Percentiles rank a stretch among this genome's conserved stretches.
phyloP scores from a whole-genome alignment of 805 yeast genomes.

The Kuraishia borneana region DNA sequence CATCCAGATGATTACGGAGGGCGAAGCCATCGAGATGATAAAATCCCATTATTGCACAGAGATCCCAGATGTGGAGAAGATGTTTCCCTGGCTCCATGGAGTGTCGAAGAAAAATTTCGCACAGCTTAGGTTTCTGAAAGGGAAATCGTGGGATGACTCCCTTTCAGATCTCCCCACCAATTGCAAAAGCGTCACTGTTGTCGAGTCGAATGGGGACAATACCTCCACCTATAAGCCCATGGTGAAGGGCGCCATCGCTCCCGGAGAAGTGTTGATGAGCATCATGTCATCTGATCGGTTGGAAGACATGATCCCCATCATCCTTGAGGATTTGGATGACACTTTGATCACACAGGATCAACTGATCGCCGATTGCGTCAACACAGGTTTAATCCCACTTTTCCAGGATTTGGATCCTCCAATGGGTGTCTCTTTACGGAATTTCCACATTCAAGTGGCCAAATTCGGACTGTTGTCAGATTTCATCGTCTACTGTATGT shows the following conservation, averaged over 20 bases:
- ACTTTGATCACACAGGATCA: slow-evolving; percentile 14
- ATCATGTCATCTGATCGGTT: slow-evolving; percentile 13
- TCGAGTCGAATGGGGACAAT: slow-evolving; percentile 2
- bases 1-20: slow-evolving; percentile 7
- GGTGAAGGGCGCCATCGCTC: not conserved
- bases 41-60: slow-evolving; percentile 11
- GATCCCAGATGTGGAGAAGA: slow-evolving; percentile 51
- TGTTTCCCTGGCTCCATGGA: slow-evolving; percentile 93
- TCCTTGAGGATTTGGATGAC: slow-evolving; percentile 4
- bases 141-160: slow-evolving; percentile 6
- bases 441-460: slow-evolving; percentile 80
- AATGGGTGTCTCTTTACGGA: slow-evolving; percentile 66
- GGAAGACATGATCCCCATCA: slow-evolving; percentile 13
- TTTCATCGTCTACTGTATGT: slow-evolving; percentile 63
- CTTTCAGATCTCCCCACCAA: slow-evolving; percentile 13
- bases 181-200: slow-evolving; percentile 9
- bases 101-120: slow-evolving; percentile 45
- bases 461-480: slow-evolving; percentile 68
- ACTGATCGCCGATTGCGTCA: slow-evolving; percentile 30
- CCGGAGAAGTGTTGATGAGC: not conserved
- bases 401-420: slow-evolving; percentile 57
- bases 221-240: not conserved
- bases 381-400: slow-evolving; percentile 32
- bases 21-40: slow-evolving; percentile 8
- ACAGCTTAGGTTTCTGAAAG: slow-evolving; percentile 31